Evolutionary conservation across 176 grass and related monocot species (phyloP).

Genomic region (Calamus simplicifolius): DNA sequence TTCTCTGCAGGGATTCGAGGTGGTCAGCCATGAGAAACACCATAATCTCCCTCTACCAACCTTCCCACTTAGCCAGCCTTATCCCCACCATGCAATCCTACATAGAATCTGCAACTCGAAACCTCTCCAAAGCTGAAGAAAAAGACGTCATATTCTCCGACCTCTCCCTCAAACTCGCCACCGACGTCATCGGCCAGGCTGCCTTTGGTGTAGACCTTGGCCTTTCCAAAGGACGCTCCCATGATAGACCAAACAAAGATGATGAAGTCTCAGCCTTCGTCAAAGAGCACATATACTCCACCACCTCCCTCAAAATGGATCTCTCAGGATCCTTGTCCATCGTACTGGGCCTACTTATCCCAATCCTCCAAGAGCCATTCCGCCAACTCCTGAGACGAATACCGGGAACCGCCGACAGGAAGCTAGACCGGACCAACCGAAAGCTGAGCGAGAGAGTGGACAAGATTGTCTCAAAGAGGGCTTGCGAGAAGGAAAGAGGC

Average conservation of each 20-base stretch:
- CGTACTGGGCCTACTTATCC: slow-evolving; percentile 44
- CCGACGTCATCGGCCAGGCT: slow-evolving; percentile 57
- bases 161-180: slow-evolving; percentile 62
- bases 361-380: slow-evolving; percentile 44
- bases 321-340: slow-evolving; percentile 58
- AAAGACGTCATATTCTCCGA: slow-evolving; percentile 50
- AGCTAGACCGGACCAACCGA: slow-evolving; percentile 36
- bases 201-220: slow-evolving; percentile 66
- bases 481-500: background rate
- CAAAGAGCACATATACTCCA: slow-evolving; percentile 57
- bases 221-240: slow-evolving; percentile 21
- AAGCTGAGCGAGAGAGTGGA: slow-evolving; percentile 40
- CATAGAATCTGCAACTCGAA: slow-evolving; percentile 30
- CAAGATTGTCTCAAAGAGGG: slow-evolving; percentile 36
- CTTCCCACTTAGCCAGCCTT: slow-evolving; percentile 59
- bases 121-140: slow-evolving; percentile 1
- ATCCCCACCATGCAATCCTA: slow-evolving; percentile 65
- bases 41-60: slow-evolving; percentile 75
- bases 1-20: slow-evolving; percentile 38
- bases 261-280: slow-evolving; percentile 46
- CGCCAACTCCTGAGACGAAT: slow-evolving; percentile 32
- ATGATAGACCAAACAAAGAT: background rate
- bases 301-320: slow-evolving; percentile 81
- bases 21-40: slow-evolving; percentile 77
- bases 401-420: slow-evolving; percentile 45